Percentiles rank a stretch among this genome's conserved stretches.
phyloP scores from a whole-genome alignment of 352 stramenopile genomes.

The Plasmopara viticola region DNA sequence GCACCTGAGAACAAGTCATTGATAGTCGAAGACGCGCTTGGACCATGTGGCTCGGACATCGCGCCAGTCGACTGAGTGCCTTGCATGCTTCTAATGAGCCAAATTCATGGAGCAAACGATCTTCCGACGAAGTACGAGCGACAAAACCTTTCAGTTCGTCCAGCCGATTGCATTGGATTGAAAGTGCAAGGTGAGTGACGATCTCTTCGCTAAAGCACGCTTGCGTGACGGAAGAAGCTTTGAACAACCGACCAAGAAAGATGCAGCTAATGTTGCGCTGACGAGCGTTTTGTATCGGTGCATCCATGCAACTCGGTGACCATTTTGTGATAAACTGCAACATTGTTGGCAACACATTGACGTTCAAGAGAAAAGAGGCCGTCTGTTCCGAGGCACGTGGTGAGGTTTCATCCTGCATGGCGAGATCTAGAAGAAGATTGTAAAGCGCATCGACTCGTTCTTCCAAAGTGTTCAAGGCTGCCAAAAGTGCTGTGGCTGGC shows the following conservation, averaged over 20 bases:
- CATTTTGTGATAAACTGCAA: constrained; percentile 49
- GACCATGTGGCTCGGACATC: constrained; percentile 38
- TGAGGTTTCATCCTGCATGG: constrained; percentile 18
- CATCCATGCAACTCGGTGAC: constrained; percentile 48
- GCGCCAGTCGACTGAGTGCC: constrained; percentile 42
- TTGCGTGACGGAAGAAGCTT: constrained; percentile 26
- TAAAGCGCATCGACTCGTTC: constrained; percentile 41
- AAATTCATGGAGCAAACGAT: constrained; percentile 41
- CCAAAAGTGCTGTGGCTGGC: constrained; percentile 19
- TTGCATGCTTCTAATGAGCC: constrained; percentile 52
- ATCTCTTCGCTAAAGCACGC: constrained; percentile 51
- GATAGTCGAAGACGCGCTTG: constrained; percentile 36
- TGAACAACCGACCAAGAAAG: constrained; percentile 46
- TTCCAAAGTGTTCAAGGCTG: constrained; percentile 24
- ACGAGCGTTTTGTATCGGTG: constrained; percentile 32
- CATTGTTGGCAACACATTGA: constrained; percentile 37
- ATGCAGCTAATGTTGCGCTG: constrained; percentile 76
- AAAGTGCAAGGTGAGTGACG: constrained; percentile 61
- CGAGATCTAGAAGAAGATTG: constrained; percentile 38
- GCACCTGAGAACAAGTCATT: constrained; percentile 40
- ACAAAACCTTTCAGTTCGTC: constrained; percentile 52
- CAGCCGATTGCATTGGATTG: constrained; percentile 63
- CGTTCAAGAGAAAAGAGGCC: constrained; percentile 36
- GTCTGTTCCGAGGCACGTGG: constrained; percentile 19
- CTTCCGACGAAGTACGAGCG: constrained; percentile 16